Conservation (phyloP, 345 rosid species). For the Geranium rotundifolium region DNA sequence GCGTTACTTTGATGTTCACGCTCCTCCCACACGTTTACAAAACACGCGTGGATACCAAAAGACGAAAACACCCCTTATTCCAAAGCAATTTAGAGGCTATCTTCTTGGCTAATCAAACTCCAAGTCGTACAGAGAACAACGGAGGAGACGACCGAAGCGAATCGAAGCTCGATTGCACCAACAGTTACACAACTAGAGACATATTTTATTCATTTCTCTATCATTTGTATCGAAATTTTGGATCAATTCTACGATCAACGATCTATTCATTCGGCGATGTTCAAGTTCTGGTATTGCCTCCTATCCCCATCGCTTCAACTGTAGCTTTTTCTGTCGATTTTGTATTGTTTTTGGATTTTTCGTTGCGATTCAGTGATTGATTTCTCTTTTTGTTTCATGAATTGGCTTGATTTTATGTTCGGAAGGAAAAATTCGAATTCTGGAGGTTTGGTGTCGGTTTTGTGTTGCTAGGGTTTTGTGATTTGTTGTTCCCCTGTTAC, state of each 20-base stretch:
- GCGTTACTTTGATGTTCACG: no score
- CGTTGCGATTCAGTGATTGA: neutral
- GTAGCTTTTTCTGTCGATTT: neutral
- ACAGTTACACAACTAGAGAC: neutral
- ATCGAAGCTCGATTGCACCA: neutral
- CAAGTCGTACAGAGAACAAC: neutral
- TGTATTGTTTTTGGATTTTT: no score
- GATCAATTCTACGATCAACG: neutral
- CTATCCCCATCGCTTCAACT: neutral
- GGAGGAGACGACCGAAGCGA: neutral
- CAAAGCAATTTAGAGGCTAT: neutral
- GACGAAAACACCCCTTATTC: neutral
- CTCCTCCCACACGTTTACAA: no score
- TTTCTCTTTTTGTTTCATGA: neutral
- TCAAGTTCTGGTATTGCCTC: neutral
- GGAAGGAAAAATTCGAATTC: neutral
- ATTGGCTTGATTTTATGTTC: neutral
- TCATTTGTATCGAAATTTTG: no score
- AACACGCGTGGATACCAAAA: no score
- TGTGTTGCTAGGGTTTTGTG: neutral
- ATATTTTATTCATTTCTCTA: neutral
- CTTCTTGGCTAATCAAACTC: neutral
- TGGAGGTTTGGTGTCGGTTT: neutral
- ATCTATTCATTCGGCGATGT: neutral
- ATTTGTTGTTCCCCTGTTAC: no score